Conservation (phyloP, 73 alveolate species). For the Uronychia setigera region DNA sequence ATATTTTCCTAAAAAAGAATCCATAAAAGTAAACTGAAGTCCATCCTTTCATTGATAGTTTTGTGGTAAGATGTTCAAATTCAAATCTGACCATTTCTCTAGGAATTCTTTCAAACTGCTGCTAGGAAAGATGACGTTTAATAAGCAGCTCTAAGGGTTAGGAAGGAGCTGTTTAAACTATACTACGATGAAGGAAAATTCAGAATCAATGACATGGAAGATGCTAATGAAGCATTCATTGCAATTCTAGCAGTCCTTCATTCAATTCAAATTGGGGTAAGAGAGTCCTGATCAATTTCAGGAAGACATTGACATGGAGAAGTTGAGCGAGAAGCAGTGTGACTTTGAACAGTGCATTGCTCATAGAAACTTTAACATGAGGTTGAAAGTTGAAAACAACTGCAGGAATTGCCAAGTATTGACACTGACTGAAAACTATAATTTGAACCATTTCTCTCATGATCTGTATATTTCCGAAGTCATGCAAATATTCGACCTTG, state of each 20-base stretch:
- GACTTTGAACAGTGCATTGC: background rate
- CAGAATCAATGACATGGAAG: conserved; percentile 1
- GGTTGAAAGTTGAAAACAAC: background rate
- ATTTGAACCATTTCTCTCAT: background rate
- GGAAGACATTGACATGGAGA: background rate
- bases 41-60: background rate
- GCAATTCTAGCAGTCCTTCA: background rate
- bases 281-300: background rate
- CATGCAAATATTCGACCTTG: background rate
- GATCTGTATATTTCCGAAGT: background rate
- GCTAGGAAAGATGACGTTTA: background rate
- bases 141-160: background rate
- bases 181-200: conserved; percentile 1
- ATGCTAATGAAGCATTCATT: background rate
- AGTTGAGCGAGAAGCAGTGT: background rate
- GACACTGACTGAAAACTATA: background rate
- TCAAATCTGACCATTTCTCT: too few relatives aligned
- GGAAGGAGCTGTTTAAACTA: background rate
- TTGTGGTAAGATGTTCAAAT: background rate
- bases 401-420: background rate
- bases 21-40: background rate
- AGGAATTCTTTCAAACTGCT: background rate
- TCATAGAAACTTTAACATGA: background rate
- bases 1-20: too few relatives aligned
- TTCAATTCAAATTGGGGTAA: background rate